Evolutionary conservation across 805 yeast genomes (phyloP).

Genomic region (Wickerhamiella vanderwaltii): DNA sequence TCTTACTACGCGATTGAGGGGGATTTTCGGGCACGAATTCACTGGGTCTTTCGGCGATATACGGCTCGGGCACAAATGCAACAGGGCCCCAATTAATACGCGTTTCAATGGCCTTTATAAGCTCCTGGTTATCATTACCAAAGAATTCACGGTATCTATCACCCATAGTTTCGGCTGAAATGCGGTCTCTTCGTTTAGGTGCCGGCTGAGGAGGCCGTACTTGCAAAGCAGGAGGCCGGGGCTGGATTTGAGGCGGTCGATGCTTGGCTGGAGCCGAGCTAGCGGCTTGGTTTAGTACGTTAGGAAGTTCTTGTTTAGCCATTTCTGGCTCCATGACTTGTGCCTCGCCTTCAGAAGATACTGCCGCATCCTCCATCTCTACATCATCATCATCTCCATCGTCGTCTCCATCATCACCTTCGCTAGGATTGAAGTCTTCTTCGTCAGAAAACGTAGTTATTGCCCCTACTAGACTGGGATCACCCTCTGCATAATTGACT

Average conservation of each 20-base stretch:
- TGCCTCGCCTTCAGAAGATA: too few species aligned
- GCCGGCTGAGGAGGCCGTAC: neutral
- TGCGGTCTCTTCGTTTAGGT: too few species aligned
- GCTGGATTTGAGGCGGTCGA: neutral
- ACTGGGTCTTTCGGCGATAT: conserved; percentile 6
- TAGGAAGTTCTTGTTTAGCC: too few species aligned
- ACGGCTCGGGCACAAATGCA: conserved; percentile 34
- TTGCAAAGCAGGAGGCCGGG: neutral
- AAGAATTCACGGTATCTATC: conserved; percentile 32
- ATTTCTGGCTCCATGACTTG: too few species aligned
- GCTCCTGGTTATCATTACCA: conserved; percentile 38
- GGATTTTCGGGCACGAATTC: neutral
- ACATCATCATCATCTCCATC: conserved; percentile 3
- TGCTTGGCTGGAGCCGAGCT: neutral
- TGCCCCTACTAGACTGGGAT: neutral
- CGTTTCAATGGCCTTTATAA: conserved; percentile 33
- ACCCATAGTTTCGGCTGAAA: neutral
- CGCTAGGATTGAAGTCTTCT: conserved; percentile 8
- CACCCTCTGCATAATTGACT: conserved; percentile 4
- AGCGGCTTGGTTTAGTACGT: too few species aligned
- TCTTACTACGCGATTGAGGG: neutral
- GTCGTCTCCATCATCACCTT: conserved; percentile 1
- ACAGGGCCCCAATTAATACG: conserved; percentile 41
- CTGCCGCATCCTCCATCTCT: neutral
- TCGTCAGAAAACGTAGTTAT: conserved; percentile 4